phyloP scores from a whole-genome alignment of 495 filamentous ascomycete species.

The Aspergillus mulundensis region DNA sequence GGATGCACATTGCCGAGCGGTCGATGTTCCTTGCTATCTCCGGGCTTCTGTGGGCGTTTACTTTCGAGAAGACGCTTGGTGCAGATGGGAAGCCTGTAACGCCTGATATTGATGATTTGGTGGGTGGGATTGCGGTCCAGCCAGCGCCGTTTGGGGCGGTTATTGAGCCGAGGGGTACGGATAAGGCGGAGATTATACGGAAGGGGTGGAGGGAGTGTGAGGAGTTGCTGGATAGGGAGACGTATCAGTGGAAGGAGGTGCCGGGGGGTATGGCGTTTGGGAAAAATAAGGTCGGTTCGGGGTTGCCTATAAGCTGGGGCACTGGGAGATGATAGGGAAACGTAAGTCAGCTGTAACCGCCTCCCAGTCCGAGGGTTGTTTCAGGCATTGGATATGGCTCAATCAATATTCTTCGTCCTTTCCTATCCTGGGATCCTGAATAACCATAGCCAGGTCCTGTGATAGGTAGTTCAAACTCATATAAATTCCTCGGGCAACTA shows the following conservation, averaged over 20 bases:
- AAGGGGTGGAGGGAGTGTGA: constrained; percentile 26
- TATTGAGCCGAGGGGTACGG: constrained; percentile 13
- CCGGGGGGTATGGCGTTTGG: too few relatives aligned
- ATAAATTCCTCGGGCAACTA: too few relatives aligned
- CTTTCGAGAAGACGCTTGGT: constrained; percentile 16
- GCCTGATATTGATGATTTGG: constrained; percentile 22
- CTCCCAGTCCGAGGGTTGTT: too few relatives aligned
- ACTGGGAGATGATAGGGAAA: too few relatives aligned
- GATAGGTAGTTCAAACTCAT: too few relatives aligned
- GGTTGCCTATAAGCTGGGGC: too few relatives aligned
- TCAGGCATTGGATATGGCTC: too few relatives aligned
- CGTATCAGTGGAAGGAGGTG: constrained; percentile 18
- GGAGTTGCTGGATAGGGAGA: constrained; percentile 18
- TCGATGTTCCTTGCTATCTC: constrained; percentile 48
- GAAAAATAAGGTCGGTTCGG: too few relatives aligned
- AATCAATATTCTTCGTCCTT: too few relatives aligned
- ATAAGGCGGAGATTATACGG: constrained; percentile 27
- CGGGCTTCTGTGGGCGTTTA: constrained; percentile 55
- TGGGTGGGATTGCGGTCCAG: constrained; percentile 40
- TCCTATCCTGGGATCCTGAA: too few relatives aligned
- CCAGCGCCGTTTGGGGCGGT: constrained; percentile 29
- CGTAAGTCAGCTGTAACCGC: too few relatives aligned
- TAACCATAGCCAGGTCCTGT: too few relatives aligned
- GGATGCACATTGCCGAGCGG: constrained; percentile 31
- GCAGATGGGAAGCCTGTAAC: constrained; percentile 12